A percentile compares a stretch with the other conserved stretches of the same genome.
Evolutionary conservation across 257 asterid genomes (phyloP).

Genomic region (Asclepias syriaca): DNA sequence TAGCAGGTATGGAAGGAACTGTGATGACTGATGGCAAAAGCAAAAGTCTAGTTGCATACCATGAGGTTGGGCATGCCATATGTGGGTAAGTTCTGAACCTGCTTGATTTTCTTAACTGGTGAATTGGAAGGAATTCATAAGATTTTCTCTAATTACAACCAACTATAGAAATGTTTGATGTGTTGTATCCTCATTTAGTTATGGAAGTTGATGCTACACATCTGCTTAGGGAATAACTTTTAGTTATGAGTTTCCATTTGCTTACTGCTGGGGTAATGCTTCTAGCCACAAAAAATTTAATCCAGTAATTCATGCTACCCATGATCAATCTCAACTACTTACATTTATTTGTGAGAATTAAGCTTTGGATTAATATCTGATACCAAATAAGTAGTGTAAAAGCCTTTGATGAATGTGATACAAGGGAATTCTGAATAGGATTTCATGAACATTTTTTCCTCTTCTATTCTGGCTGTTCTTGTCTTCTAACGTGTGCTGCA

Average conservation of each 20-base stretch:
- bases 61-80: constrained; percentile 98
- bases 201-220: background rate
- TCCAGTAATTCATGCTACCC: background rate
- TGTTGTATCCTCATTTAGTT: background rate
- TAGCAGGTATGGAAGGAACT: constrained; percentile 99
- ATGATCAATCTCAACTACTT: background rate
- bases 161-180: background rate
- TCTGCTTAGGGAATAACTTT: background rate
- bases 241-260: background rate
- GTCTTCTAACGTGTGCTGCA: too few relatives aligned
- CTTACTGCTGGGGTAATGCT: background rate
- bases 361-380: background rate
- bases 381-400: too few relatives aligned
- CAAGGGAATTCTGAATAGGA: too few relatives aligned
- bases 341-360: background rate
- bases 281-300: background rate
- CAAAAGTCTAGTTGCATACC: constrained; percentile 97
- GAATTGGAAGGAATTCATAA: background rate
- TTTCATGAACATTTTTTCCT: too few relatives aligned
- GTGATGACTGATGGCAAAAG: constrained; percentile 99
- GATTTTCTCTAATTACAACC: background rate
- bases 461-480: too few relatives aligned
- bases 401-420: too few relatives aligned
- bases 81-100: constrained; percentile 65
- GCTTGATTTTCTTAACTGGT: background rate